Base-by-base conservation (phyloP, 1,139 yeast genomes). In the Magnusiomyces clavatus region DNA sequence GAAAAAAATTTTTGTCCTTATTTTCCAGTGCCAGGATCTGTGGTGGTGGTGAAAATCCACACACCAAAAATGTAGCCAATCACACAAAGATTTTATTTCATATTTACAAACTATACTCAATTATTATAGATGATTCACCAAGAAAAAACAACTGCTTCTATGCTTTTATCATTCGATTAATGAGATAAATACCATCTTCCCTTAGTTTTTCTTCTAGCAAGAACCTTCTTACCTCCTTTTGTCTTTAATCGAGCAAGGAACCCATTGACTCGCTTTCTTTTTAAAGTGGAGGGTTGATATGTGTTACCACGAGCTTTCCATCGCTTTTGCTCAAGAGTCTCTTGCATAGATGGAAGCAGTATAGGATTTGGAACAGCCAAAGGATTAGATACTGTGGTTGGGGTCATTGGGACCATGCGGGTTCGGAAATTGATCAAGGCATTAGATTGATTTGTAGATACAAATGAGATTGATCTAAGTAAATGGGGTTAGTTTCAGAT, bases 151-250 rank as follows among this genome's bases (percentile, higher is more conserved):
- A 24, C 31, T 24, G 8, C 4, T 8, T 24, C 8, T 24, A 24
- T 24, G 31, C 31, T 24, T 24, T 24, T 24, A 24, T 24, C 4
- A 24, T 4, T 24, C 31, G 31, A 24, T 24, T 8, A 90, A 65
- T 92, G 95, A 47, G 95, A 76, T 63, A 92, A 73, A 65, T 81
- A 89, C 97, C 97, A 90, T 71, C 98, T 81, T 10, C 96, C 97
- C 72, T 92, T 92, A 44, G 81, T 84, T 64, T 74, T 83, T 69
- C 98, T 80, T 67, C 94, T 78, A 53, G 79, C 79, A 55, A 92
- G 72, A 47, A 92, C 78, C 66, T 83, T 86, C 61, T 90, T 79
- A 11, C 97, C 97, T 42, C 81, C 78, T 60, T 77, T 80, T n/a
- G 84, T 72, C 65, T 82, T 80, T 69, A 86, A 78, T 65, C 97